A percentile compares a stretch with the other conserved stretches of the same genome.
Evolutionary conservation across 2,329 filamentous ascomycete species (phyloP).

Genomic region (Monosporascus sp.): DNA sequence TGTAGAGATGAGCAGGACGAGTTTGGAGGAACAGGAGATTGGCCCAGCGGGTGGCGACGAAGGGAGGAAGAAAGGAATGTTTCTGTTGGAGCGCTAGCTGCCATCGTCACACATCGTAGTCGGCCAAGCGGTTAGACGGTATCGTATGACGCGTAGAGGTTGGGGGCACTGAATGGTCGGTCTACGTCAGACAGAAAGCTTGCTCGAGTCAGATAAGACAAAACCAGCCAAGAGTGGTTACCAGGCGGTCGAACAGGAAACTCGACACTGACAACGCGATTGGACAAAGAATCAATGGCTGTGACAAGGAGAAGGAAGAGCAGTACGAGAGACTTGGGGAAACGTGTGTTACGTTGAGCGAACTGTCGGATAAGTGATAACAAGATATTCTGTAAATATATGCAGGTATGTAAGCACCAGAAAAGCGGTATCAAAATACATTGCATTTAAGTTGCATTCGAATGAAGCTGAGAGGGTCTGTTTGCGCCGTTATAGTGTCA

Average conservation of each 20-base stretch:
- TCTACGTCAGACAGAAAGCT: background rate
- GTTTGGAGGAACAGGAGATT: slow-evolving; percentile 13
- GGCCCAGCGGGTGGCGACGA: slow-evolving; percentile 5
- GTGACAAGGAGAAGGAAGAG: too few species aligned
- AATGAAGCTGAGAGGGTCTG: too few species aligned
- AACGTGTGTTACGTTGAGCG: too few species aligned
- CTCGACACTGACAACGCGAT: too few species aligned
- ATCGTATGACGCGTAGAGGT: background rate
- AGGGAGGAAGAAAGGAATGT: slow-evolving; percentile 1
- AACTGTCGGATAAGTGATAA: too few species aligned
- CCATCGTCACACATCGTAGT: background rate
- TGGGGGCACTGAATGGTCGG: background rate
- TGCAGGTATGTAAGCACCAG: background rate
- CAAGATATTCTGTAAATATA: too few species aligned
- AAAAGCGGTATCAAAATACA: background rate
- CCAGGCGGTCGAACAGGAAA: too few species aligned
- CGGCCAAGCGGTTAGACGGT: background rate
- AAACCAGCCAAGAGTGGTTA: background rate
- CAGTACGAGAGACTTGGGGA: too few species aligned
- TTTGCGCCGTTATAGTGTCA: background rate
- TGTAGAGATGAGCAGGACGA: slow-evolving; percentile 28
- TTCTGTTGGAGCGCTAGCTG: background rate
- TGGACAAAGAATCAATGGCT: too few species aligned
- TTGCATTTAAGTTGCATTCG: too few species aligned
- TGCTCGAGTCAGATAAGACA: background rate